Evolutionary conservation across 2,329 filamentous ascomycete species (phyloP).

Genomic region (Trichoderma sp.): DNA sequence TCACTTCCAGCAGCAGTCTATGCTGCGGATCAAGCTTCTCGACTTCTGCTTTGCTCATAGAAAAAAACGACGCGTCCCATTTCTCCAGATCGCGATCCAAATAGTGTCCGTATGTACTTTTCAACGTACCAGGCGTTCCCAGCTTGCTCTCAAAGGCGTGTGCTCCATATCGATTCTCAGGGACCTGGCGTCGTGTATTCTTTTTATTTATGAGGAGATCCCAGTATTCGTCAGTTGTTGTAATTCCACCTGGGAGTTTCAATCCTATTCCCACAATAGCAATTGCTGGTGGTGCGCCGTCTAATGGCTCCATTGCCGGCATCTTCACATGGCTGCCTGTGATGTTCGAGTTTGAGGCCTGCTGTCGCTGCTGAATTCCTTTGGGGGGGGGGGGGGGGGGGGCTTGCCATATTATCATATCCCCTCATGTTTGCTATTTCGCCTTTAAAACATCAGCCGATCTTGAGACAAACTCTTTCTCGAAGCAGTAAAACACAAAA

Average conservation of each 20-base stretch:
- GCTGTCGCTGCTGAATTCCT: not conserved
- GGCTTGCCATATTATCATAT: not conserved
- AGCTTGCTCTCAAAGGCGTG: slow-evolving; percentile 23
- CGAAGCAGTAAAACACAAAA: not conserved
- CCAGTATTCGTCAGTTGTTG: slow-evolving; percentile 31
- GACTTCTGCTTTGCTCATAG: slow-evolving; percentile 30
- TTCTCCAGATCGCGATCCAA: slow-evolving; percentile 27
- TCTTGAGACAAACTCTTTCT: not conserved
- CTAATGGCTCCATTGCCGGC: not conserved
- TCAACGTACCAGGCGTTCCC: slow-evolving; percentile 11
- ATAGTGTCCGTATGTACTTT: slow-evolving; percentile 29
- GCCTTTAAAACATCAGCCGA: not conserved
- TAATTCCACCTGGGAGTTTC: slow-evolving; percentile 33
- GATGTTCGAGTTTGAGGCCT: not conserved
- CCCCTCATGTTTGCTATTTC: not conserved
- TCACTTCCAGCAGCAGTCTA: slow-evolving; percentile 30
- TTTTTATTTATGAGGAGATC: slow-evolving; percentile 32
- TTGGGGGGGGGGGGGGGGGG: too few species aligned
- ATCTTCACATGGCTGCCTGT: not conserved
- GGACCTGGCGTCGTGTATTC: slow-evolving; percentile 22
- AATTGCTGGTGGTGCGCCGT: slow-evolving; percentile 25
- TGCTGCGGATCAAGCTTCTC: slow-evolving; percentile 34
- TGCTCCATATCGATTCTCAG: slow-evolving; percentile 30
- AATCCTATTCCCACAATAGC: slow-evolving; percentile 36
- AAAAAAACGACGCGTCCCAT: slow-evolving; percentile 36